Percentiles rank a stretch among this genome's conserved stretches.
Evolutionary conservation across 176 grass and related monocot species (phyloP).

Genomic region (Ananas comosus): DNA sequence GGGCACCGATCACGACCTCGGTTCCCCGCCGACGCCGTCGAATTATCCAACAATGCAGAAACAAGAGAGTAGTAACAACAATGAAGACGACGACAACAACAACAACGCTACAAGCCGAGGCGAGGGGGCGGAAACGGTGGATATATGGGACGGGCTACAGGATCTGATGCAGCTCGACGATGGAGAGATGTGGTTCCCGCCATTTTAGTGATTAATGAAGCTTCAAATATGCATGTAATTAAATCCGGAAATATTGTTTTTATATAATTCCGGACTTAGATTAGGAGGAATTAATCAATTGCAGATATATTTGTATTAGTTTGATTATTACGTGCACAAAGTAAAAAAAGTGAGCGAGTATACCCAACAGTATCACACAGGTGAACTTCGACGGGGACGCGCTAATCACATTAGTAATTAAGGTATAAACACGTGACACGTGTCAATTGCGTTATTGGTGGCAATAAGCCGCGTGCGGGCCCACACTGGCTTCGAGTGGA

Average conservation of each 20-base stretch:
- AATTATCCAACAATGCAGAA: not conserved
- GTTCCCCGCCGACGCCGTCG: slow-evolving; percentile 5
- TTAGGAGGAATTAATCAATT: not conserved
- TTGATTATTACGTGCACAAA: not conserved
- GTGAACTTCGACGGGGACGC: no score
- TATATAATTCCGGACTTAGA: not conserved
- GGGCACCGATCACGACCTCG: slow-evolving; percentile 67
- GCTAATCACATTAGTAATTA: no score
- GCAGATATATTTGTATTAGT: not conserved
- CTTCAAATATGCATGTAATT: not conserved
- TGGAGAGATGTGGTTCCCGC: slow-evolving; percentile 29
- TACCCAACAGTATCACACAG: not conserved
- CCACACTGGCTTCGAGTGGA: not conserved
- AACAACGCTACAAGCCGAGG: not conserved
- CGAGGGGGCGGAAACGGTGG: slow-evolving; percentile 20
- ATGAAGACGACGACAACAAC: not conserved
- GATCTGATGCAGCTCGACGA: slow-evolving; percentile 57
- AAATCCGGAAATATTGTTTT: not conserved
- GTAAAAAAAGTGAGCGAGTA: not conserved
- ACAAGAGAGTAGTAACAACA: not conserved
- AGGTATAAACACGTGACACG: not conserved
- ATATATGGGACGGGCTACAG: slow-evolving; percentile 60
- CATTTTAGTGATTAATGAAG: not conserved
- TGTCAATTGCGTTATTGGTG: not conserved
- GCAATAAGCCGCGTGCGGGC: not conserved